Percentiles rank a stretch among this genome's conserved stretches.
Conservation (phyloP, 2,329 filamentous ascomycete species). For the Aureobasidium vineae region DNA sequence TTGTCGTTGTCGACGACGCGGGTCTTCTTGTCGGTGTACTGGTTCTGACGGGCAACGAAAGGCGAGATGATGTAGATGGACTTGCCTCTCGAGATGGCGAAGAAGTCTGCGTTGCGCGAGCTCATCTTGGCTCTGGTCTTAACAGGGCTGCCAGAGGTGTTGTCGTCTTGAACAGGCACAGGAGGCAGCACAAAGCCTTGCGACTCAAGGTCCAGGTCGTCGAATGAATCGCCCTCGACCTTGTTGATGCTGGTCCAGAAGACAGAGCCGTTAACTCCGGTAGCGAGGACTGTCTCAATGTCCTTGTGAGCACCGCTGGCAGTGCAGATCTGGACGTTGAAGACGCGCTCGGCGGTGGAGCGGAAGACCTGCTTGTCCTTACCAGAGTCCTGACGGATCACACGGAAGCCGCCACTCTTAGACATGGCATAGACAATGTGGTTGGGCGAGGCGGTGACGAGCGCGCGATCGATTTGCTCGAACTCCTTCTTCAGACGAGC, state of each 20-base stretch:
- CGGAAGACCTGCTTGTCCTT: constrained; percentile 90
- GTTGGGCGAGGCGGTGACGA: constrained; percentile 82
- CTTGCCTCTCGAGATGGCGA: constrained; percentile 93
- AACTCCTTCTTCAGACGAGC: constrained; percentile 96
- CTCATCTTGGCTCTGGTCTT: constrained; percentile 95
- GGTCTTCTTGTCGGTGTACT: constrained; percentile 53
- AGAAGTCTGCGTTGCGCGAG: constrained; percentile 85
- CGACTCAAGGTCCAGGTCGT: constrained; percentile 74
- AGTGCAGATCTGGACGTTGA: constrained; percentile 83
- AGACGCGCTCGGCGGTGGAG: constrained; percentile 87
- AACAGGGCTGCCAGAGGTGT: constrained; percentile 84
- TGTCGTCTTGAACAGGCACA: constrained; percentile 79
- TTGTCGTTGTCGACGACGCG: constrained; percentile 78
- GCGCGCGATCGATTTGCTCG: constrained; percentile 91
- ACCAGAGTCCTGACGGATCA: constrained; percentile 93
- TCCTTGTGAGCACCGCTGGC: constrained; percentile 57
- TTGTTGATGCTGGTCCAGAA: constrained; percentile 87
- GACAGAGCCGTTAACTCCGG: constrained; percentile 91
- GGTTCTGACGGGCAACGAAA: constrained; percentile 52
- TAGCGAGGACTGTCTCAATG: constrained; percentile 83
- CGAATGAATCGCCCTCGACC: constrained; percentile 70
- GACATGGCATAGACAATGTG: constrained; percentile 92
- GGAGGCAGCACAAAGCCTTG: constrained; percentile 89
- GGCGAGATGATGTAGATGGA: constrained; percentile 85
- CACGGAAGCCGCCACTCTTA: constrained; percentile 86